Conservation (phyloP, 352 stramenopile species). For the Phytophthora fragariae region DNA sequence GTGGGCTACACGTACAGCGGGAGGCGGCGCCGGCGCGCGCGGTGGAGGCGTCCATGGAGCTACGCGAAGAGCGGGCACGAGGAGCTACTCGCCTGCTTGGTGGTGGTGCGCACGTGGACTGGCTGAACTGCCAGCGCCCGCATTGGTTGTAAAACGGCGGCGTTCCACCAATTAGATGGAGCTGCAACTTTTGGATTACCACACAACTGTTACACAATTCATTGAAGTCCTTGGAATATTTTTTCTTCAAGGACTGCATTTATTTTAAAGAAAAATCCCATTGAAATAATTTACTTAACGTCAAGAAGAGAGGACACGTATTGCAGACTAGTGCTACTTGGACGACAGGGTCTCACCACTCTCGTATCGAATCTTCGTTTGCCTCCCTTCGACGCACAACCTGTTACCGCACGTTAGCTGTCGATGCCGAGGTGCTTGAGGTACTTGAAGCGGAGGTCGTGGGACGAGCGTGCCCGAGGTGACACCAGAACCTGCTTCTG, state of each 20-base stretch:
- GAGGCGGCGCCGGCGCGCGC: conserved; percentile 6
- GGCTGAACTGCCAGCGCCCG: conserved; percentile 19
- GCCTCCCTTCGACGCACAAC: not conserved
- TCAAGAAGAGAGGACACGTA: not conserved
- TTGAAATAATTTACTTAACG: conserved; percentile 39
- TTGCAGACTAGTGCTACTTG: not conserved
- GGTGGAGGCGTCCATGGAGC: conserved; percentile 32
- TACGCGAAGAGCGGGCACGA: conserved; percentile 23
- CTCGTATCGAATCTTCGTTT: conserved; percentile 21
- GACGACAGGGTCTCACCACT: not conserved
- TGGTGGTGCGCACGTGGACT: conserved; percentile 10
- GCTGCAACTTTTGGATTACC: conserved; percentile 16
- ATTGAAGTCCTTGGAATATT: not conserved
- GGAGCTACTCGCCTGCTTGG: conserved; percentile 1
- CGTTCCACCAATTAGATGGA: conserved; percentile 1
- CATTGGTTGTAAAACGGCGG: not conserved
- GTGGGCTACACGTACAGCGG: conserved; percentile 32
- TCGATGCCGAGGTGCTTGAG: conserved; percentile 88
- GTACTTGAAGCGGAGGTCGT: conserved; percentile 90
- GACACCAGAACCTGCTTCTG: conserved; percentile 79
- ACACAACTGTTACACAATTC: not conserved
- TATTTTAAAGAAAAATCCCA: conserved; percentile 11
- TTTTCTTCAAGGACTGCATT: not conserved
- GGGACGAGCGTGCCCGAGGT: conserved; percentile 70
- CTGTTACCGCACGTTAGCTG: conserved; percentile 44